These are phyloP conservation scores for Alternaria ventricosa DNA, from an alignment of 2,329 filamentous ascomycete genomes.

Conservation along the genomic window DNA sequence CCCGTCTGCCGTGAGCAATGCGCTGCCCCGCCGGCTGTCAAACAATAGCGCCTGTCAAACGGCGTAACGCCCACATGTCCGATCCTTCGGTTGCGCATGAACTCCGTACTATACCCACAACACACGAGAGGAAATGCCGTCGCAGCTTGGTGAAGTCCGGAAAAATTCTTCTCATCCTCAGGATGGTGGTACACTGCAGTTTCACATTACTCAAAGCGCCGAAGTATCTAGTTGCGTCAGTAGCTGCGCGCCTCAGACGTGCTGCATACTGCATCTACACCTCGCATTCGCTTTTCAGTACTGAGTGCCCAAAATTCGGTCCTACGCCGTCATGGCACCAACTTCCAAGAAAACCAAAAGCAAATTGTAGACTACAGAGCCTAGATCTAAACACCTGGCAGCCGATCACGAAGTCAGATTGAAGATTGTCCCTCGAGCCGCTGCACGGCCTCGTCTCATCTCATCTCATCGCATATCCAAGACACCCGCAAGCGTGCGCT, in stretches of 20 bases:
- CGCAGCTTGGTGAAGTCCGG: background rate
- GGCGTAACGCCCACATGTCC: conserved; percentile 1
- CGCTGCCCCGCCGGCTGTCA: conserved; percentile 10
- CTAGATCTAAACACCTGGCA: background rate
- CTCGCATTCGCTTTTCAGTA: background rate
- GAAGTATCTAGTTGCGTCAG: background rate
- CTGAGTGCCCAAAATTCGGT: background rate
- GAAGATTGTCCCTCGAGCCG: background rate
- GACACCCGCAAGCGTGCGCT: background rate
- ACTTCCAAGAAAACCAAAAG: background rate
- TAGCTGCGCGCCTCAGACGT: background rate
- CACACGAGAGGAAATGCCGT: background rate
- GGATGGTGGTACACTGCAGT: background rate
- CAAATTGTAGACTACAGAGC: background rate
- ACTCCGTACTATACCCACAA: conserved; percentile 1
- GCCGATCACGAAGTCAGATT: background rate
- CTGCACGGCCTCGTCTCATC: background rate
- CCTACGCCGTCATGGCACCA: background rate
- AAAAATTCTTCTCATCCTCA: background rate
- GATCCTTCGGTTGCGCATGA: conserved; percentile 6
- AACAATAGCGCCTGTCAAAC: conserved; percentile 9
- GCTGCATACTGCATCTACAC: background rate
- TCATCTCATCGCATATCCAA: background rate
- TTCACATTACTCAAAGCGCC: background rate
- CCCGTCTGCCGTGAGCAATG: background rate